These are phyloP conservation scores for Erucastrum elatum DNA, from an alignment of 345 rosid genomes.

Conservation along the genomic window DNA sequence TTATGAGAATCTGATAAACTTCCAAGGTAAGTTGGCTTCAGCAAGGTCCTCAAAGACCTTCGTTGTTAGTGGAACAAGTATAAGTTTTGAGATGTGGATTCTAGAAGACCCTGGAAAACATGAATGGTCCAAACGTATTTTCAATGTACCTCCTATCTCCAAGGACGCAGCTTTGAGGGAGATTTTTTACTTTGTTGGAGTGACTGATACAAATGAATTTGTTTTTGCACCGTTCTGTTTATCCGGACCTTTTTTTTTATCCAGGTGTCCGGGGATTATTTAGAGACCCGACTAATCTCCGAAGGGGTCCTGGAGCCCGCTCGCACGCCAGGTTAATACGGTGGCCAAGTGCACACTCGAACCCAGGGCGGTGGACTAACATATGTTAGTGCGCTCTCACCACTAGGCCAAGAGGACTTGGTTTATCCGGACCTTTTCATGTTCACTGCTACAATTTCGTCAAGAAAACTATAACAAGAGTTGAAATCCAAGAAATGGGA, in stretches of 20 bases:
- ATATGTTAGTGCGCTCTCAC: too few relatives aligned
- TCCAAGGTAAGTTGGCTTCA: background rate
- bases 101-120: background rate
- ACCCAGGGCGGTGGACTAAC: too few relatives aligned
- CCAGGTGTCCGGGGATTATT: too few relatives aligned
- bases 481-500: background rate
- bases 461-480: background rate
- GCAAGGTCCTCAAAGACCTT: accelerated
- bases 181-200: background rate
- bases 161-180: background rate
- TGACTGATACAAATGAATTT: background rate
- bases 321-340: too few relatives aligned
- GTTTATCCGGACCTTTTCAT: background rate
- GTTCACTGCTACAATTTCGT: background rate
- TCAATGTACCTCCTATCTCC: background rate
- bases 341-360: too few relatives aligned
- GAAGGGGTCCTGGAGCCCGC: too few relatives aligned
- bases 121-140: background rate
- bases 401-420: too few relatives aligned
- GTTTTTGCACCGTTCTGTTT: background rate
- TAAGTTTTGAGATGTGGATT: background rate
- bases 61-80: background rate
- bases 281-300: too few relatives aligned
- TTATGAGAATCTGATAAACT: background rate
- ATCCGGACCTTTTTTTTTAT: background rate